These are phyloP conservation scores for Spizellomyces sp. DNA, from an alignment of 192 early-diverging fungal genomes.

Conservation along the genomic window DNA sequence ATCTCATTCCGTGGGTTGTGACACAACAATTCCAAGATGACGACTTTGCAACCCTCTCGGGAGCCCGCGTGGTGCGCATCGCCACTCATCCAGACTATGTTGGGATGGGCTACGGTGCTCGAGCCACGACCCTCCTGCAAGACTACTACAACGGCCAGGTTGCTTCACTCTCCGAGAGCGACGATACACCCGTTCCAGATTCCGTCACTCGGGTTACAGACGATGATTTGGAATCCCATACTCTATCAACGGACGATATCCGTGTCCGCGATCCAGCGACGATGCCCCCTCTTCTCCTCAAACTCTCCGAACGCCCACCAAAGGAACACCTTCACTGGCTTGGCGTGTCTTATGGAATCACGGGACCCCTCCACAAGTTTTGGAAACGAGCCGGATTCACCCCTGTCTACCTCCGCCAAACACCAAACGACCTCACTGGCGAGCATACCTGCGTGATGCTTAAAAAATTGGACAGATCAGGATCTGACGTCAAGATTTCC, in stretches of 20 bases:
- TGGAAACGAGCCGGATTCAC: slow-evolving; percentile 91
- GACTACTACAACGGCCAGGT: slow-evolving; percentile 84
- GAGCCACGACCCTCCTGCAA: slow-evolving; percentile 84
- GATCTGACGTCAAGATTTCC: slow-evolving; percentile 42
- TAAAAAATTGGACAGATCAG: slow-evolving; percentile 63
- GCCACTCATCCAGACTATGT: slow-evolving; percentile 97
- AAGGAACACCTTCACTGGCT: slow-evolving; percentile 86
- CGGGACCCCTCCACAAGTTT: slow-evolving; percentile 87
- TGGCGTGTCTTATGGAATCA: slow-evolving; percentile 95
- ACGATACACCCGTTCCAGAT: slow-evolving; percentile 35
- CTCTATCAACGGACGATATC: slow-evolving; percentile 75
- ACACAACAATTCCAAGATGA: slow-evolving; percentile 94
- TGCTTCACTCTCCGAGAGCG: slow-evolving; percentile 55
- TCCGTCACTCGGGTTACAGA: slow-evolving; percentile 59
- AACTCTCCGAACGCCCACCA: slow-evolving; percentile 76
- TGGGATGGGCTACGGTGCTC: slow-evolving; percentile 94
- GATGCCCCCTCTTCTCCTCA: slow-evolving; percentile 92
- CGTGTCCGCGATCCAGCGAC: slow-evolving; percentile 81
- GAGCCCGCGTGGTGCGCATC: slow-evolving; percentile 95
- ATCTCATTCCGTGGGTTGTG: slow-evolving; percentile 97
- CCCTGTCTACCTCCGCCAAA: slow-evolving; percentile 96
- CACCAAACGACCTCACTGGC: slow-evolving; percentile 94
- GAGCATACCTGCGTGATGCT: slow-evolving; percentile 99
- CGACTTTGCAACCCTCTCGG: slow-evolving; percentile 92
- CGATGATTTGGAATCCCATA: slow-evolving; percentile 52